These are phyloP conservation scores for Hericium erinaceus DNA, from an alignment of 768 basidiomycete genomes.

Conservation along the genomic window DNA sequence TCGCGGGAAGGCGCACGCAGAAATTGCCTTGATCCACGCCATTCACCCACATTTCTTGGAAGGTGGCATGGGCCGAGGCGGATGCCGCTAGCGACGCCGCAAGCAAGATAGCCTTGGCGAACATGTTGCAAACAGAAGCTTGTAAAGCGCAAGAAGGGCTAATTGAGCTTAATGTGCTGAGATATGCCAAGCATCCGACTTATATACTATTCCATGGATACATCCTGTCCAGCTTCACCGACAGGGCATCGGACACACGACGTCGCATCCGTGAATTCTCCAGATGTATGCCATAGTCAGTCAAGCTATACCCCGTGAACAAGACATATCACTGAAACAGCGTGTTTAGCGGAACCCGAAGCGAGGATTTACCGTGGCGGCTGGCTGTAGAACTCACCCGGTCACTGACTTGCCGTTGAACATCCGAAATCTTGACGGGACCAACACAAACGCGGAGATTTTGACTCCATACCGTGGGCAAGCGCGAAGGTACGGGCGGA, in stretches of 20 bases:
- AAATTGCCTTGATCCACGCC: conserved; percentile 36
- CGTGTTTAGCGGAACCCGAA: not conserved
- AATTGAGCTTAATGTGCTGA: not conserved
- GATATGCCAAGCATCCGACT: not conserved
- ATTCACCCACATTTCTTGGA: conserved; percentile 46
- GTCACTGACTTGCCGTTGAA: not conserved
- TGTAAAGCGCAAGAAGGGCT: not conserved
- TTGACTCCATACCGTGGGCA: too few relatives aligned
- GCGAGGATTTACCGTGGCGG: not conserved
- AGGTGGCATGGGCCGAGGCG: conserved; percentile 43
- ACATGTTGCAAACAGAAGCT: conserved; percentile 13
- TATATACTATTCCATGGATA: not conserved
- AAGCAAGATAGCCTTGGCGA: conserved; percentile 20
- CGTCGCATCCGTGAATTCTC: not conserved
- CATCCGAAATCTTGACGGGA: not conserved
- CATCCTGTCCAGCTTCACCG: not conserved
- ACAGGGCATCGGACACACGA: not conserved
- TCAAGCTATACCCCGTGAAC: not conserved
- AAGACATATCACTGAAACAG: not conserved
- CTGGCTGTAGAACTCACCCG: not conserved
- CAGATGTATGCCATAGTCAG: not conserved
- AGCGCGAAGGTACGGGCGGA: too few relatives aligned
- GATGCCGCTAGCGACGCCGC: conserved; percentile 28
- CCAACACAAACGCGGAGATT: not conserved
- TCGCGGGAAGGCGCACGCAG: conserved; percentile 35